A percentile compares a stretch with the other conserved stretches of the same genome.
phyloP scores from a whole-genome alignment of 2,329 filamentous ascomycete genomes.

The Amylocarpus encephaloides region DNA sequence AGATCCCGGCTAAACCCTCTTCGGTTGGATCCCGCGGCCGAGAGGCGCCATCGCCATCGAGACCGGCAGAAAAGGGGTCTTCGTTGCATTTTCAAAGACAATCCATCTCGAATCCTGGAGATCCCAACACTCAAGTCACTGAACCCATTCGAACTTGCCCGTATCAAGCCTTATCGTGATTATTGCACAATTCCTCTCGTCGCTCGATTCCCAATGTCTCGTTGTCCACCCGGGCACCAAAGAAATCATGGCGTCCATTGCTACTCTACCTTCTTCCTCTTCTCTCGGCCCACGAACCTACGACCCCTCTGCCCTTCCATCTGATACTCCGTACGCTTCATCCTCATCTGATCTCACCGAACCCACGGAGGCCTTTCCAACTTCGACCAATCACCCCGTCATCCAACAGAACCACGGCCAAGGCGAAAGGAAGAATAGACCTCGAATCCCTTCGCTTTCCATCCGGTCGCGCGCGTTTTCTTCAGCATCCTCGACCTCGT shows the following conservation, averaged over 20 bases:
- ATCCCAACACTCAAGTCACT: no score
- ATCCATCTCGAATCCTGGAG: no score
- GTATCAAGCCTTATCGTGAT: slow-evolving; percentile 1
- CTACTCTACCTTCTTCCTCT: neutral
- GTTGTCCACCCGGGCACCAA: slow-evolving; percentile 11
- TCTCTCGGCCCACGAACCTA: slow-evolving; percentile 3
- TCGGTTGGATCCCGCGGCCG: no score
- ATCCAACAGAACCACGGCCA: slow-evolving; percentile 11
- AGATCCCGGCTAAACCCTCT: no score
- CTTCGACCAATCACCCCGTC: slow-evolving; percentile 8
- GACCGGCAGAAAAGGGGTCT: no score
- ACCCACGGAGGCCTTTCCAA: slow-evolving; percentile 11
- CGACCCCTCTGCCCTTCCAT: slow-evolving; percentile 21
- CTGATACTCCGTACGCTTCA: slow-evolving; percentile 30
- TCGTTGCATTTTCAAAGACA: no score
- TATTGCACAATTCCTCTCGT: slow-evolving; percentile 22
- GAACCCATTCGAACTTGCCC: neutral
- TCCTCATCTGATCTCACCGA: slow-evolving; percentile 22
- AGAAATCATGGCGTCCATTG: slow-evolving; percentile 24
- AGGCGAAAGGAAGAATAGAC: slow-evolving; percentile 9
- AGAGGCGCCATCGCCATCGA: no score
- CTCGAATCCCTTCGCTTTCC: slow-evolving; percentile 16
- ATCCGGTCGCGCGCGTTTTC: slow-evolving; percentile 24
- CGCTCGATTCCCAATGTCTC: slow-evolving; percentile 21
- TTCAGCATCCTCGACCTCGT: slow-evolving; percentile 22